Base-by-base conservation (phyloP, 179 eudicot species). In the Spergularia azorica region DNA sequence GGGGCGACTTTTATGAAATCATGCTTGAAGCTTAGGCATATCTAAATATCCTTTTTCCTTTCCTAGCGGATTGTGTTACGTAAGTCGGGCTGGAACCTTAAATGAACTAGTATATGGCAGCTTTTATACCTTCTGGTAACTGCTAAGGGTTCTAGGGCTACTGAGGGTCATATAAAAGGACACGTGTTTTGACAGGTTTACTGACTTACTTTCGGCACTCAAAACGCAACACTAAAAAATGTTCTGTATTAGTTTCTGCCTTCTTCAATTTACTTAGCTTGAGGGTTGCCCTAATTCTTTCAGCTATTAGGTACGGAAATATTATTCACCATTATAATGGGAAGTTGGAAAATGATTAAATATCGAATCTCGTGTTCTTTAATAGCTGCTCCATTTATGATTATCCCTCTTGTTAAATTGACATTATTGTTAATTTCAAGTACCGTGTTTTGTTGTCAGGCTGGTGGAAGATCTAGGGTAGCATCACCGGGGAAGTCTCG, bases 391-490 rank as follows among this genome's bases (percentile, higher is more conserved):
- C 17, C 69, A 2, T 39, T 36, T 48, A 17, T 51, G 16, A 12
- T 18, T 7, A 70, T 4, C n/a, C n/a, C 20, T 69, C 26, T 54
- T 60, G 52, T 46, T 48, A 41, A 7, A 9, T 73, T 55, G 20
- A 60, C 66, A 36, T 73, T 51, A 68, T 13, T 78, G 75, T 67
- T 79, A 17, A 74, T 62, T 36, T 78, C 79, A 83, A 87, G 77
- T 84, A 78, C 51, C 82, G 67, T 70, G 85, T 20, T 71, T 83
- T 70, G 87, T 84, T 87, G 88, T 89, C 69, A 92, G 90, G 63
- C 79, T 74, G 75, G 81, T 61, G 88, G 89, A 82, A 87, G 93
- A 78, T 78, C 78, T 36, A 55, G 84, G 72, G 80, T 85, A 77
- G 71, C 84, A 78, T 82, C 87, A 14, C 76, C 90, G 36, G 86